Evolutionary conservation across 2,329 filamentous ascomycete species (phyloP).

Genomic region (Elsinoe ampelina): DNA sequence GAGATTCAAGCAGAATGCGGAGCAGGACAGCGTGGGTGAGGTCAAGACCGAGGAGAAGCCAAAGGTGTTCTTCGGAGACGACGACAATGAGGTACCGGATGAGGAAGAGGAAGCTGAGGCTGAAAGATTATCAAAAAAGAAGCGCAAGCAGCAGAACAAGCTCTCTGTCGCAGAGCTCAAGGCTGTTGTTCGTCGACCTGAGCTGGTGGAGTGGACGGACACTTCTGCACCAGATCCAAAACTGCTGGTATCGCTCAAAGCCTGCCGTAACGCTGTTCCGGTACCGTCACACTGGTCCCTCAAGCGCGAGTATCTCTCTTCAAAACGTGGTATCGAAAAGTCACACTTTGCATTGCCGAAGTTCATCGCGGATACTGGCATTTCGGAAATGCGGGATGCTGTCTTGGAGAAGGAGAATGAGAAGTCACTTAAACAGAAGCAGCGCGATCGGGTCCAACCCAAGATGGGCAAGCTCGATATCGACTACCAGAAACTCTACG

Average conservation of each 20-base stretch:
- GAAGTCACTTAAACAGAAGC: slow-evolving; percentile 86
- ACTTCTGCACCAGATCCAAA: slow-evolving; percentile 82
- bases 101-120: slow-evolving; percentile 63
- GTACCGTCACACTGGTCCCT: slow-evolving; percentile 91
- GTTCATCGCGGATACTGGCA: slow-evolving; percentile 95
- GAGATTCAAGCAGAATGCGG: slow-evolving; percentile 60
- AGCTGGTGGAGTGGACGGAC: slow-evolving; percentile 97
- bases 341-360: slow-evolving; percentile 84
- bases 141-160: slow-evolving; percentile 83
- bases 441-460: slow-evolving; percentile 83
- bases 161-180: slow-evolving; percentile 93
- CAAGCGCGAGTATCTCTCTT: slow-evolving; percentile 94
- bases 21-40: slow-evolving; percentile 48
- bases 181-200: slow-evolving; percentile 78
- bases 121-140: slow-evolving; percentile 82
- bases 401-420: slow-evolving; percentile 93
- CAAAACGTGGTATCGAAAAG: slow-evolving; percentile 94
- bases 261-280: slow-evolving; percentile 87
- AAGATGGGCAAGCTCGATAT: slow-evolving; percentile 98
- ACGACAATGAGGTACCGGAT: slow-evolving; percentile 77
- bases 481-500: slow-evolving; percentile 96
- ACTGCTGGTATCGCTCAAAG: slow-evolving; percentile 87
- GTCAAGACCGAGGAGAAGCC: slow-evolving; percentile 67
- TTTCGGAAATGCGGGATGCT: slow-evolving; percentile 95
- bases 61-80: slow-evolving; percentile 72